Evolutionary conservation across 2,329 filamentous ascomycete species (phyloP).

Genomic region (Trichophyton simii): DNA sequence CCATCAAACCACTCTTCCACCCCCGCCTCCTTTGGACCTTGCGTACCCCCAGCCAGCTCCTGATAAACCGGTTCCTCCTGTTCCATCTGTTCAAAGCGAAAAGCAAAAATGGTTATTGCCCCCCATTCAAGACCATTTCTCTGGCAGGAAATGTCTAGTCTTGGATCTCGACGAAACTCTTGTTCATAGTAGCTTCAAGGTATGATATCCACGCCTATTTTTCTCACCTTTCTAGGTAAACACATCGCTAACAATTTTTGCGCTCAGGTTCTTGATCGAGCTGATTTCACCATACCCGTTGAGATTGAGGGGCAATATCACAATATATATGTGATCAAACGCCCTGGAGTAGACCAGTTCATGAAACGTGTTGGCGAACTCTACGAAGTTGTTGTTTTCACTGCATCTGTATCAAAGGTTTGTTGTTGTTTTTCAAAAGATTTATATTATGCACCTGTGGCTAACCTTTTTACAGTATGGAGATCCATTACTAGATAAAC

Average conservation of each 20-base stretch:
- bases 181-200: conserved; percentile 98
- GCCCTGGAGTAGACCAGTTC: conserved; percentile 95
- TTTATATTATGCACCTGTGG: neutral
- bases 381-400: conserved; percentile 98
- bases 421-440: conserved; percentile 17
- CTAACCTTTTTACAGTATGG: conserved; percentile 54
- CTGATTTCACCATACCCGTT: conserved; percentile 96
- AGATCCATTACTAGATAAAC: conserved; percentile 85
- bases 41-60: conserved; percentile 24
- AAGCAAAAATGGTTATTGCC: conserved; percentile 63
- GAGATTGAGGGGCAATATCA: conserved; percentile 98
- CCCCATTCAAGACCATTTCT: conserved; percentile 64
- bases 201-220: conserved; percentile 29
- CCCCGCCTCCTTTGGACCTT: conserved; percentile 39
- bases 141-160: conserved; percentile 85
- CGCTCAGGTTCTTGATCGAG: conserved; percentile 79
- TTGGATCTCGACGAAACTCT: conserved; percentile 92
- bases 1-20: conserved; percentile 40
- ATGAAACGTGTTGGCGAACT: conserved; percentile 97
- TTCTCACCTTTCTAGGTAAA: neutral
- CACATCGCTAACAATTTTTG: conserved; percentile 11
- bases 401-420: conserved; percentile 94
- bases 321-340: conserved; percentile 98
- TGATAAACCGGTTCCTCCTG: conserved; percentile 31
- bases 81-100: conserved; percentile 31